A percentile compares a stretch with the other conserved stretches of the same genome.
Conservation (phyloP, 192 early-diverging fungal species). For the Entomortierella parvispora region DNA sequence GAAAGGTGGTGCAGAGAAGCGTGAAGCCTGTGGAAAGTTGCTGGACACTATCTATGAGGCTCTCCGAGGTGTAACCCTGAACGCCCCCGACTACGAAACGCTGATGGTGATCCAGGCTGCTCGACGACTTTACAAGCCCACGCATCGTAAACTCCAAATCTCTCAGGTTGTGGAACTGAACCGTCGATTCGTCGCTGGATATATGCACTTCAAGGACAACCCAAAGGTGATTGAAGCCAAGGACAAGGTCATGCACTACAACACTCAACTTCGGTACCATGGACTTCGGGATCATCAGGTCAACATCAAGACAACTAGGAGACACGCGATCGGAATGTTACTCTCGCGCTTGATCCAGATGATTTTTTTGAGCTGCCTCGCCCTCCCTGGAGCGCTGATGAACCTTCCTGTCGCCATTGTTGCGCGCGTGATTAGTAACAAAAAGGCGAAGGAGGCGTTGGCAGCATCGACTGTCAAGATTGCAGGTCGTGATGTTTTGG, state of each 20-base stretch:
- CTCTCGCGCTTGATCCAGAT: constrained; percentile 75
- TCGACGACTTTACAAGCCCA: constrained; percentile 88
- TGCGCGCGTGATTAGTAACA: constrained; percentile 58
- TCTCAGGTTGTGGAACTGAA: constrained; percentile 88
- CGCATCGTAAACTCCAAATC: constrained; percentile 81
- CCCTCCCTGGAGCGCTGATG: constrained; percentile 76
- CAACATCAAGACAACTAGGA: constrained; percentile 75
- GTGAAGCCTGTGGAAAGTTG: constrained; percentile 79
- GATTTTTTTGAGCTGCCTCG: constrained; percentile 73
- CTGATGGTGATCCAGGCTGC: constrained; percentile 95
- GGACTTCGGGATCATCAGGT: constrained; percentile 97
- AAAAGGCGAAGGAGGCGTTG: constrained; percentile 72
- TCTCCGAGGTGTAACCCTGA: constrained; percentile 88
- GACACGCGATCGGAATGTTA: constrained; percentile 73
- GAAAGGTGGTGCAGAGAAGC: constrained; percentile 80
- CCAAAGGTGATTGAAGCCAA: constrained; percentile 80
- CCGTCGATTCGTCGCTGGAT: constrained; percentile 85
- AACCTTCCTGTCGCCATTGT: constrained; percentile 62
- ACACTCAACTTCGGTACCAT: constrained; percentile 87
- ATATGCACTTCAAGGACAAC: constrained; percentile 83
- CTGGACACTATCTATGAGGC: constrained; percentile 80
- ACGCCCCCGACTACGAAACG: constrained; percentile 90
- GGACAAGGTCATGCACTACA: constrained; percentile 81
- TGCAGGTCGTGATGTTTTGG: constrained; percentile 92
- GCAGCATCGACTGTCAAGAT: constrained; percentile 91